These are phyloP conservation scores for Amphichorda felina DNA, from an alignment of 2,329 filamentous ascomycete genomes.

Conservation along the genomic window DNA sequence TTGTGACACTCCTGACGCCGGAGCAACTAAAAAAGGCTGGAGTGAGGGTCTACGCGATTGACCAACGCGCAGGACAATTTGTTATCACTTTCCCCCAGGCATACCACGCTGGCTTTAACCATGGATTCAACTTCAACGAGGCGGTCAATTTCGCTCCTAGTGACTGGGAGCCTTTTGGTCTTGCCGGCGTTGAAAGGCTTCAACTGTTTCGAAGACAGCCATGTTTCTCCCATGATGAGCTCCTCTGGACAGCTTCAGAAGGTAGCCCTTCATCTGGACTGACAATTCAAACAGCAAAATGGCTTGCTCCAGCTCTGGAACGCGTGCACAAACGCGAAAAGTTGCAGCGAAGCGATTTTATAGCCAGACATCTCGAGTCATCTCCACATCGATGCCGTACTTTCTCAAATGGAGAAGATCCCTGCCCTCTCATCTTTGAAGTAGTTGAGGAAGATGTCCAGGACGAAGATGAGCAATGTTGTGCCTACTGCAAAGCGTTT, in stretches of 20 bases:
- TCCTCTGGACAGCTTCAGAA: conserved; percentile 81
- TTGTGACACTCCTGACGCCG: conserved; percentile 90
- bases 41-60: conserved; percentile 86
- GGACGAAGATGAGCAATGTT: conserved; percentile 93
- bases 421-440: conserved; percentile 50
- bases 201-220: conserved; percentile 83
- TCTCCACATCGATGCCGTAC: conserved; percentile 39
- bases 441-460: conserved; percentile 63
- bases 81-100: conserved; percentile 95
- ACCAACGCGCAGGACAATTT: conserved; percentile 90
- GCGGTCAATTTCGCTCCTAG: conserved; percentile 93
- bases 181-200: conserved; percentile 73
- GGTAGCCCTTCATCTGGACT: conserved; percentile 52
- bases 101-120: conserved; percentile 96
- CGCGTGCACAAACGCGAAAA: conserved; percentile 67
- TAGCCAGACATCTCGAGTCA: conserved; percentile 48
- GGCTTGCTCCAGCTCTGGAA: conserved; percentile 80
- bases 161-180: conserved; percentile 91
- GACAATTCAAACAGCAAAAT: conserved; percentile 84
- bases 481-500: conserved; percentile 83
- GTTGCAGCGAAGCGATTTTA: conserved; percentile 54
- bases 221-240: conserved; percentile 94
- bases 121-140: conserved; percentile 98
- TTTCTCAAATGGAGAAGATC: conserved; percentile 29
- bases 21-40: conserved; percentile 89